Evolutionary conservation across 768 basidiomycete genomes (phyloP).

Genomic region (Peribolospora baueri): DNA sequence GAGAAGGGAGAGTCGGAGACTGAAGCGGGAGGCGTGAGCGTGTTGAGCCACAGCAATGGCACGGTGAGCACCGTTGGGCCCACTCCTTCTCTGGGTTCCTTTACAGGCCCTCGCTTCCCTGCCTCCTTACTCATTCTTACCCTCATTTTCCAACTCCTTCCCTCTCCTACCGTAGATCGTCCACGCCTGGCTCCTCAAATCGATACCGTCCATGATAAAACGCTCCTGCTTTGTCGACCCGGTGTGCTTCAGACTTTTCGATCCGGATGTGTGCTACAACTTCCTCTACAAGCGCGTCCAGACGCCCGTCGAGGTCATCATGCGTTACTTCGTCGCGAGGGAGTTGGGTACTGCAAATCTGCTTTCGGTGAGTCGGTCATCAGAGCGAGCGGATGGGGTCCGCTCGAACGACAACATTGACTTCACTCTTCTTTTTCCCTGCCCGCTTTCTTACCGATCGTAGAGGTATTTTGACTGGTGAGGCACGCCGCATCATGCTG

Average conservation of each 20-base stretch:
- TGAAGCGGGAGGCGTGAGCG: conserved; percentile 30
- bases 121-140: neutral
- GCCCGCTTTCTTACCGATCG: too few relatives aligned
- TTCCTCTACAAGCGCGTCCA: conserved; percentile 40
- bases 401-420: conserved; percentile 29
- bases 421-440: conserved; percentile 14
- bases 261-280: conserved; percentile 51
- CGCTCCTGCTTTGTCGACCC: conserved; percentile 82
- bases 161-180: conserved; percentile 36
- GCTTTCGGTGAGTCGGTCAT: conserved; percentile 17
- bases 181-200: conserved; percentile 77
- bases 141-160: neutral
- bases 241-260: conserved; percentile 10
- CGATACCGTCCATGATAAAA: conserved; percentile 37
- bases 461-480: conserved; percentile 11
- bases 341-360: conserved; percentile 74
- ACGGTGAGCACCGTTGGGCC: too few relatives aligned
- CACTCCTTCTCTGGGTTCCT: neutral
- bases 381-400: too few relatives aligned
- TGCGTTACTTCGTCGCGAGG: conserved; percentile 49
- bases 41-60: conserved; percentile 65
- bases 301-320: neutral
- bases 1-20: conserved; percentile 8
- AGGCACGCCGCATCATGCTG: neutral
- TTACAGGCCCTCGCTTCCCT: neutral